A percentile compares a stretch with the other conserved stretches of the same genome.
Evolutionary conservation across 768 basidiomycete genomes (phyloP).

Genomic region (Boletus sp.): DNA sequence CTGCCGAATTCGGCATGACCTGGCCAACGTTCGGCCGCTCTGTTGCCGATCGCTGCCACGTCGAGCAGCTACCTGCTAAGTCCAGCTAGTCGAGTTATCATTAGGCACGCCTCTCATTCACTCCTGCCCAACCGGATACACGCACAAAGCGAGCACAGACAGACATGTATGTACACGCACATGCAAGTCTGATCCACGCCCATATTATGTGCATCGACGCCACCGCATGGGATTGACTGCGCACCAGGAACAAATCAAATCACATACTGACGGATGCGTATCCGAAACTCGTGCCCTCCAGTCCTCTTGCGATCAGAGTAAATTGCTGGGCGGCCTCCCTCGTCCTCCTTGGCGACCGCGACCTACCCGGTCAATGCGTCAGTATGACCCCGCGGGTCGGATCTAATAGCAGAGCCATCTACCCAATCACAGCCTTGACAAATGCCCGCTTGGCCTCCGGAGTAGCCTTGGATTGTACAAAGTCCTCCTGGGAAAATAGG

Average conservation of each 20-base stretch:
- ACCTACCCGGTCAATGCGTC: slow-evolving; percentile 37
- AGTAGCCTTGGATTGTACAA: slow-evolving; percentile 69
- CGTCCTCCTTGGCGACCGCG: slow-evolving; percentile 68
- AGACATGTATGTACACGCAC: neutral
- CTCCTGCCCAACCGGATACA: neutral
- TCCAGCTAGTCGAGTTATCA: no score
- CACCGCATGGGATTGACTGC: neutral
- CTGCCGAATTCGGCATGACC: slow-evolving; percentile 1
- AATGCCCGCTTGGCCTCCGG: slow-evolving; percentile 76
- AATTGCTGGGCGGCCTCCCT: slow-evolving; percentile 87
- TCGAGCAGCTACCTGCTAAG: no score
- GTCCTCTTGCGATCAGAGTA: slow-evolving; percentile 75
- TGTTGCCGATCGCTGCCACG: neutral
- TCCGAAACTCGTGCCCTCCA: slow-evolving; percentile 84
- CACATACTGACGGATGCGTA: slow-evolving; percentile 66
- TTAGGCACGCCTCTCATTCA: no score
- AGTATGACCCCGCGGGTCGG: neutral
- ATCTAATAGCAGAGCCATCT: slow-evolving; percentile 13
- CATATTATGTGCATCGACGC: neutral
- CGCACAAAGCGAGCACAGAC: neutral
- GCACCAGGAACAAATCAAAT: slow-evolving; percentile 21
- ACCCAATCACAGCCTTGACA: slow-evolving; percentile 69
- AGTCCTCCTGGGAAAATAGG: slow-evolving; percentile 54
- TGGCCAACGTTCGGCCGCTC: slow-evolving; percentile 6
- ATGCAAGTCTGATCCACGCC: no score